Evolutionary conservation across 1,139 yeast species (phyloP).

Genomic region (Chernovozyma sophiae-reginae): DNA sequence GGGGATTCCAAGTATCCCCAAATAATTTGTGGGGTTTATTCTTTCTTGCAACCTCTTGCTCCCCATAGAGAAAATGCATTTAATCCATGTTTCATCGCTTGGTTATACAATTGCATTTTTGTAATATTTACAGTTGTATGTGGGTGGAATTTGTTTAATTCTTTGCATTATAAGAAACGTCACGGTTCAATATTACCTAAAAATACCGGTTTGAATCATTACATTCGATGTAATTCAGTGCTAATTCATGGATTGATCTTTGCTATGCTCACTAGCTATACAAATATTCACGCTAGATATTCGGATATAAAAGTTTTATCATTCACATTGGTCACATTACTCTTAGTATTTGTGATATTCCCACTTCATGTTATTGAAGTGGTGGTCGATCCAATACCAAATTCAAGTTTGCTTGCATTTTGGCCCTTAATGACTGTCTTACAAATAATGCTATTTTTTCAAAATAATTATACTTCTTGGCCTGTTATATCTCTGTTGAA

Average conservation of each 20-base stretch:
- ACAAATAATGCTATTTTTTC: constrained; percentile 21
- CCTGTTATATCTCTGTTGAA: constrained; percentile 17
- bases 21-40: constrained; percentile 13
- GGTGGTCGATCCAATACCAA: constrained; percentile 27
- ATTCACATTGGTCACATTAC: constrained; percentile 15
- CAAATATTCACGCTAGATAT: constrained; percentile 19
- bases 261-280: constrained; percentile 15
- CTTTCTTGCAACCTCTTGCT: constrained; percentile 17
- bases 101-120: constrained; percentile 17
- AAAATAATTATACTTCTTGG: constrained; percentile 26
- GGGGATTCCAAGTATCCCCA: constrained; percentile 4
- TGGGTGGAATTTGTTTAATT: constrained; percentile 3
- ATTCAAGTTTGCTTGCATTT: constrained; percentile 31
- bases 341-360: constrained; percentile 18
- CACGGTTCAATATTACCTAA: constrained; percentile 14
- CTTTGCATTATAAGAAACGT: not conserved
- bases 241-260: constrained; percentile 22
- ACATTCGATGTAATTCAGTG: constrained; percentile 24
- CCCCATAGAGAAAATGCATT: constrained; percentile 43
- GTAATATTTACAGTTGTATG: constrained; percentile 6
- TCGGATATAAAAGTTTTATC: constrained; percentile 21
- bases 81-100: constrained; percentile 51
- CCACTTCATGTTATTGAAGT: constrained; percentile 44
- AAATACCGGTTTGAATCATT: constrained; percentile 28
- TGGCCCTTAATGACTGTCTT: constrained; percentile 36